A percentile compares a stretch with the other conserved stretches of the same genome.
phyloP scores from a whole-genome alignment of 2,329 filamentous ascomycete genomes.

The Trematosphaeria pertusa region DNA sequence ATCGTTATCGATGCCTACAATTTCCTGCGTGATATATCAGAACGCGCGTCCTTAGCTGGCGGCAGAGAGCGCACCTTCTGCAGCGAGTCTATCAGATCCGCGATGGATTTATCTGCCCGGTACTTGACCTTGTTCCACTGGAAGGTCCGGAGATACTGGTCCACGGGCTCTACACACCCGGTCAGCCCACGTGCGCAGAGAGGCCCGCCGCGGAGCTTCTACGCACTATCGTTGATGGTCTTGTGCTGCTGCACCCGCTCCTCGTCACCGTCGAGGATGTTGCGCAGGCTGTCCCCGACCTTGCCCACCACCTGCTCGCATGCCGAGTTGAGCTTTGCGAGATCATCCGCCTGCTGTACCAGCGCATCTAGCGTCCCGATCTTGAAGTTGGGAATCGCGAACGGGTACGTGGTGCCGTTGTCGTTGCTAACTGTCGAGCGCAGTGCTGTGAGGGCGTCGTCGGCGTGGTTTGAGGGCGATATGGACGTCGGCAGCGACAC shows the following conservation, averaged over 20 bases:
- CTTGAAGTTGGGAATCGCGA: slow-evolving; percentile 92
- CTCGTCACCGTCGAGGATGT: slow-evolving; percentile 83
- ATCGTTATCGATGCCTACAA: slow-evolving; percentile 91
- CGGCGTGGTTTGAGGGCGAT: slow-evolving; percentile 78
- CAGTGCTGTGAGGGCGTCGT: slow-evolving; percentile 81
- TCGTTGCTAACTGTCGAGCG: slow-evolving; percentile 75
- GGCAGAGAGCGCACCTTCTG: slow-evolving; percentile 70
- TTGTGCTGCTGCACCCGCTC: slow-evolving; percentile 85
- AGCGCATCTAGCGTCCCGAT: slow-evolving; percentile 95
- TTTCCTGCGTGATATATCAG: slow-evolving; percentile 66
- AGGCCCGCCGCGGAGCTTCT: background rate
- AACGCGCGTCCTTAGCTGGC: background rate
- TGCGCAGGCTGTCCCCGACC: slow-evolving; percentile 83
- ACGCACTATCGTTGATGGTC: slow-evolving; percentile 85
- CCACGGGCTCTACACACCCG: slow-evolving; percentile 77
- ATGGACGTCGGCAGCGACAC: slow-evolving; percentile 90
- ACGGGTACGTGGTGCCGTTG: slow-evolving; percentile 76
- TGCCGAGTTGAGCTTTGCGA: slow-evolving; percentile 81
- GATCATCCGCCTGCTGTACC: slow-evolving; percentile 94
- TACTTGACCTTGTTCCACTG: slow-evolving; percentile 99
- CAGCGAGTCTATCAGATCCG: slow-evolving; percentile 83
- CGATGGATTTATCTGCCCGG: slow-evolving; percentile 86
- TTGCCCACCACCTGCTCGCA: slow-evolving; percentile 87
- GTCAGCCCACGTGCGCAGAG: slow-evolving; percentile 11
- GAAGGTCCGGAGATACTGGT: slow-evolving; percentile 88